phyloP scores from a whole-genome alignment of 2,329 filamentous ascomycete species.

The Colletotrichum theobromicola region DNA sequence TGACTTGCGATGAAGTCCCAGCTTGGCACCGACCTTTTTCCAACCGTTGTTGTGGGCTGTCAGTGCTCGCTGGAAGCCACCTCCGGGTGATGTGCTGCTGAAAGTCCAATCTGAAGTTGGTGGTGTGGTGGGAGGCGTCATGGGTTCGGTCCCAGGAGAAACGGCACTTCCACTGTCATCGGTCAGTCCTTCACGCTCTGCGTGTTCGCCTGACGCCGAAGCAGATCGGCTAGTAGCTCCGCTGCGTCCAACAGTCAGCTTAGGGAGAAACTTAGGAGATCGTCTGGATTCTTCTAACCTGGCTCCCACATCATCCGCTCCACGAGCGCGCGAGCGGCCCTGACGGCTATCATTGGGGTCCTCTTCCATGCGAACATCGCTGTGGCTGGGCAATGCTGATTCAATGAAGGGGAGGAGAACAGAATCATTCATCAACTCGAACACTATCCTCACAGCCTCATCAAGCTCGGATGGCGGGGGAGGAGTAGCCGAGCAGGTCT shows the following conservation, averaged over 20 bases:
- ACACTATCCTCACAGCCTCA: constrained; percentile 84
- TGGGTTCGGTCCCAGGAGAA: constrained; percentile 64
- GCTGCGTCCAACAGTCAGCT: constrained; percentile 44
- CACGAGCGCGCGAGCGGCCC: constrained; percentile 42
- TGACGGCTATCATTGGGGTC: constrained; percentile 39
- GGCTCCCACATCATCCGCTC: constrained; percentile 37
- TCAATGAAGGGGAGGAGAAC: constrained; percentile 93
- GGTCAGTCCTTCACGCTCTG: constrained; percentile 57
- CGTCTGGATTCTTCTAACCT: constrained; percentile 43
- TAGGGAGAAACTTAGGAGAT: constrained; percentile 52
- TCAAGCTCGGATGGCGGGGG: constrained; percentile 78
- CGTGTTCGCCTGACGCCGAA: constrained; percentile 50
- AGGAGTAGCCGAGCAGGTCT: constrained; percentile 64
- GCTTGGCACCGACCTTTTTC: constrained; percentile 68
- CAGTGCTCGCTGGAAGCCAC: constrained; percentile 59
- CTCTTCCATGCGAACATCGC: constrained; percentile 40
- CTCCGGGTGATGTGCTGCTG: constrained; percentile 54
- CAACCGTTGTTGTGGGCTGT: constrained; percentile 63
- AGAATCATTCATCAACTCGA: constrained; percentile 97
- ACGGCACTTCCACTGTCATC: constrained; percentile 71
- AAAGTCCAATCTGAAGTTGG: constrained; percentile 65
- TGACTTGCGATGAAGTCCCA: constrained; percentile 62
- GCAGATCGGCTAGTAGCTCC: constrained; percentile 44
- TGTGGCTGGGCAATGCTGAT: constrained; percentile 48
- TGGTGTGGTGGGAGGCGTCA: constrained; percentile 78